These are phyloP conservation scores for Blastocystis sp. DNA, from an alignment of 352 stramenopile genomes.

Conservation along the genomic window DNA sequence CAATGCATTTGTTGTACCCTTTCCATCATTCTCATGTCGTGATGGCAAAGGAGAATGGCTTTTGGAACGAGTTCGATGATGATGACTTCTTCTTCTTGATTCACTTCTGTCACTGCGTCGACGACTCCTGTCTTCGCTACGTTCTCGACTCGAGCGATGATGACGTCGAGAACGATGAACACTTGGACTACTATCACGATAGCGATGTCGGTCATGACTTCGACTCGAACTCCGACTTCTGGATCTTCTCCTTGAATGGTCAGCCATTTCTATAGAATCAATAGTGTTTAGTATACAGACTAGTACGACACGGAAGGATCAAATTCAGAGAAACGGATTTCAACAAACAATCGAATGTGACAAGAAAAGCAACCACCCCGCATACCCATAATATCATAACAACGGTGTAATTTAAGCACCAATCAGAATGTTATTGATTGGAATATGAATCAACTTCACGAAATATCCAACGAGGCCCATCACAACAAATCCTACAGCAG, in stretches of 20 bases:
- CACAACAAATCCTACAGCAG: constrained; percentile 90
- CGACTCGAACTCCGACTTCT: neutral
- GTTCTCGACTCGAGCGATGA: neutral
- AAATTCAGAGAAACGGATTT: too few relatives aligned
- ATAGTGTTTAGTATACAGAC: too few relatives aligned
- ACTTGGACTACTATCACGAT: neutral
- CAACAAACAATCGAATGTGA: neutral
- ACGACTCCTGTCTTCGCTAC: neutral
- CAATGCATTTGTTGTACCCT: neutral
- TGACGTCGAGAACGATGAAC: neutral
- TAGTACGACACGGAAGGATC: too few relatives aligned
- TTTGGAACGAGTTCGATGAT: neutral
- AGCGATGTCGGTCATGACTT: neutral
- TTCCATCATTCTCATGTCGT: neutral
- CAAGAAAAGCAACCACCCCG: neutral
- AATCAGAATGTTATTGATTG: constrained; percentile 99
- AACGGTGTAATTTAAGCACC: constrained; percentile 70
- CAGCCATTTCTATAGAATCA: neutral
- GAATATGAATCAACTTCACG: constrained; percentile 98
- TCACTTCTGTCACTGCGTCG: neutral
- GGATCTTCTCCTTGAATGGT: neutral
- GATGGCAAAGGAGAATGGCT: neutral
- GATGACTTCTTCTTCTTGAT: neutral
- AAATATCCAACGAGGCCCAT: constrained; percentile 99
- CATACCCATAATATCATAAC: neutral